These are phyloP conservation scores for Mycosarcoma maydis DNA, from an alignment of 1,284 basidiomycete species.

Conservation along the genomic window DNA sequence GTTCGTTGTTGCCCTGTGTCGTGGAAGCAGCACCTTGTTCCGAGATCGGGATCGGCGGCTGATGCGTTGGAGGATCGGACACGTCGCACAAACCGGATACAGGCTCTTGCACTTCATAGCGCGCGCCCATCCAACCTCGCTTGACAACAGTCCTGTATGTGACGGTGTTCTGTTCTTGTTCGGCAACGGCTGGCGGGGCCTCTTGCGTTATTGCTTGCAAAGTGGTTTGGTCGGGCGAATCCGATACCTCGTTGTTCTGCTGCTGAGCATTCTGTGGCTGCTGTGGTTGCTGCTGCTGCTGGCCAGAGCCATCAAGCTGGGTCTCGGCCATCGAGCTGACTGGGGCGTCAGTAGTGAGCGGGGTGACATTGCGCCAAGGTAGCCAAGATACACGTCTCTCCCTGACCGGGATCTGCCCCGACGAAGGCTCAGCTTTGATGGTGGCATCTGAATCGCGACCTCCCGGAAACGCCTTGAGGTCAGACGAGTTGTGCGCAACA, in stretches of 20 bases:
- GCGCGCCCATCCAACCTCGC: constrained; percentile 46
- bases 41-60: too few species aligned
- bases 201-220: background rate
- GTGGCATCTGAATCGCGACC: constrained; percentile 24
- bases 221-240: background rate
- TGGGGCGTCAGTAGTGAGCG: background rate
- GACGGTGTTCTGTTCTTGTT: constrained; percentile 4
- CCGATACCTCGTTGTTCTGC: background rate
- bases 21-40: background rate
- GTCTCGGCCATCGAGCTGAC: background rate
- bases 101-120: constrained; percentile 43
- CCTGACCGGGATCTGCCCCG: constrained; percentile 1
- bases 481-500: too few species aligned
- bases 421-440: constrained; percentile 7
- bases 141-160: constrained; percentile 38
- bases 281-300: background rate
- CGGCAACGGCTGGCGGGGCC: background rate
- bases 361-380: constrained; percentile 37
- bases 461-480: constrained; percentile 11
- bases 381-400: constrained; percentile 36
- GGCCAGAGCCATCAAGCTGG: background rate
- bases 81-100: constrained; percentile 5
- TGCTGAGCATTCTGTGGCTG: background rate
- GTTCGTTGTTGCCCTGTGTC: background rate
- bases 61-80: constrained; percentile 6